Conservation (phyloP, 2,329 filamentous ascomycete genomes). For the Claviceps sorghi region DNA sequence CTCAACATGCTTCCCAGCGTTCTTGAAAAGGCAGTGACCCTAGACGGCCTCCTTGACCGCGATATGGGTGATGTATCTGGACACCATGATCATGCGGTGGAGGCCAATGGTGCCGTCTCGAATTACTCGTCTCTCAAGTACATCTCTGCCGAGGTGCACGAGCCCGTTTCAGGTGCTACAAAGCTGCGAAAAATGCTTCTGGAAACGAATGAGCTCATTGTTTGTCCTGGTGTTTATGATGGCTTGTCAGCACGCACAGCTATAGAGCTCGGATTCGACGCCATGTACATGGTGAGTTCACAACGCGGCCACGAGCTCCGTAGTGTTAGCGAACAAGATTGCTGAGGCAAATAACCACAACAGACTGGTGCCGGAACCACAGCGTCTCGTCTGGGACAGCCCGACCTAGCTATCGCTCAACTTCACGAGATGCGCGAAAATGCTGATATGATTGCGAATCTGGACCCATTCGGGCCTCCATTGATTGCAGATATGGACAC, state of each 20-base stretch:
- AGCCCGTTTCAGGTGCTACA: constrained; percentile 14
- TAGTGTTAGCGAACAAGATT: not conserved
- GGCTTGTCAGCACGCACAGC: constrained; percentile 51
- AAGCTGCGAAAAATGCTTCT: constrained; percentile 27
- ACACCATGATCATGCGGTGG: not conserved
- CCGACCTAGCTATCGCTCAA: constrained; percentile 48
- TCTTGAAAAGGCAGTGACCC: constrained; percentile 3
- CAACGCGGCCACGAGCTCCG: not conserved
- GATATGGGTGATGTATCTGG: constrained; percentile 3
- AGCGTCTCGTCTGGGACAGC: constrained; percentile 45
- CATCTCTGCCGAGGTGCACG: constrained; percentile 5
- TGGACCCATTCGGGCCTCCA: constrained; percentile 39
- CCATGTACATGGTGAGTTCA: constrained; percentile 48
- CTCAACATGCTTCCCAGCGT: constrained; percentile 6
- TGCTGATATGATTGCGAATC: constrained; percentile 47
- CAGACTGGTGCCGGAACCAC: constrained; percentile 50
- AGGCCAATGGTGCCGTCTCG: not conserved
- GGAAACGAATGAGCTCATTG: constrained; percentile 29
- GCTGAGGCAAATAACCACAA: not conserved
- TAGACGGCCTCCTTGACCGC: constrained; percentile 4
- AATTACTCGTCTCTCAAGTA: constrained; percentile 5
- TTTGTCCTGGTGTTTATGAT: constrained; percentile 55
- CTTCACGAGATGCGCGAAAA: constrained; percentile 49
- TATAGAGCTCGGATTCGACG: constrained; percentile 44
- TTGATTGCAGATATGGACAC: constrained; percentile 49